Evolutionary conservation across 1,284 basidiomycete species (phyloP).

Genomic region (Athelia sp.): DNA sequence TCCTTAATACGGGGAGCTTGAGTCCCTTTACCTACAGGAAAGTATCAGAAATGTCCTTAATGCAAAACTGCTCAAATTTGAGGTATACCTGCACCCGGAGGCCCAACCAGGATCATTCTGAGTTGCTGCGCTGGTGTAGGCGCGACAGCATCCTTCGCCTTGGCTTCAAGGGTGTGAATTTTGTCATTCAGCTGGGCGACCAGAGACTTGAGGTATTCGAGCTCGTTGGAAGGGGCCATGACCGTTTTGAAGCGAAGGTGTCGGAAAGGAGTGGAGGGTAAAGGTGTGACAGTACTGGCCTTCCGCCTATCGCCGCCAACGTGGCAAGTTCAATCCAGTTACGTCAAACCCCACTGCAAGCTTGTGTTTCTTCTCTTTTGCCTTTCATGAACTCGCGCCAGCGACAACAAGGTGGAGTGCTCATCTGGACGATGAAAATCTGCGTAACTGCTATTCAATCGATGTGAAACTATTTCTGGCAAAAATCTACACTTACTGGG

Average conservation of each 20-base stretch:
- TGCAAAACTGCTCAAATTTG: constrained; percentile 21
- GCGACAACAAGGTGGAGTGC: too few species aligned
- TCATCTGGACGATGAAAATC: too few species aligned
- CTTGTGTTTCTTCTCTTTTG: too few species aligned
- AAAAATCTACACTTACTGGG: too few species aligned
- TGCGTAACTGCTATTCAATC: too few species aligned
- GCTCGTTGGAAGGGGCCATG: constrained; percentile 66
- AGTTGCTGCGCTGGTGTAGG: constrained; percentile 77
- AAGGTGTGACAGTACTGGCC: background rate
- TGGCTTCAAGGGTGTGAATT: constrained; percentile 67
- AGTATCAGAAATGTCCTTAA: constrained; percentile 2
- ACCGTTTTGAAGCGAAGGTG: constrained; percentile 1
- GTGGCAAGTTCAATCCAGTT: too few species aligned
- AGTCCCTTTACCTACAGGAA: constrained; percentile 84
- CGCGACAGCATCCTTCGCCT: constrained; percentile 43
- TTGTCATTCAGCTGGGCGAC: constrained; percentile 80
- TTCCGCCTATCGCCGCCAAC: too few species aligned
- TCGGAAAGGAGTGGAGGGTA: background rate
- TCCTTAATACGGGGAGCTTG: constrained; percentile 93
- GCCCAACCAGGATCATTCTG: constrained; percentile 90
- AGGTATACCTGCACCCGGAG: constrained; percentile 86
- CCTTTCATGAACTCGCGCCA: too few species aligned
- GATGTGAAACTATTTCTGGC: too few species aligned
- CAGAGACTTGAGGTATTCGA: constrained; percentile 88
- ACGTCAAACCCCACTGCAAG: too few species aligned